Evolutionary conservation across 1,284 basidiomycete genomes (phyloP), one percentile per base, ranked within the genome.

Genomic region (Heterobasidion irregulare): DNA sequence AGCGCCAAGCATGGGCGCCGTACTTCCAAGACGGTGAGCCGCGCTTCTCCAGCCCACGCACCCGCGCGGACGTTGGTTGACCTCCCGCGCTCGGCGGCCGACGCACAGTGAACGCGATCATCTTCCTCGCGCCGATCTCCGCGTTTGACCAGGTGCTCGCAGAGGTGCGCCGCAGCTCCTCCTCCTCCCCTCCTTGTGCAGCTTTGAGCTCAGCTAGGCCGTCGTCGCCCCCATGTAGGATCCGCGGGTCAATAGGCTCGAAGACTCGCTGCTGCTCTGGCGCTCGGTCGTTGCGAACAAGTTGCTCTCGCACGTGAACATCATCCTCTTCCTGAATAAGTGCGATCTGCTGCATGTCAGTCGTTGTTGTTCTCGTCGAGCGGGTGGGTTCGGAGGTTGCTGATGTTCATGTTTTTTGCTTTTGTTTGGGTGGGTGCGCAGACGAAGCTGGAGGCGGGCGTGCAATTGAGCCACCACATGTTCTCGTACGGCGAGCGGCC

Each of bases 51-150:
- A 26, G 13, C 3, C 2, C 3, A 3, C 19, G 26, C 26, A 4
- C 26, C 26, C 26, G 26, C 26, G 26, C 26, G 41, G 16, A 12
- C 41, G 2, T 4, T 44, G 13, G 4, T 13, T 2, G 41, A 44
- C 4, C 16, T 13, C 16, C 6, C 16, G 43, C 12, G 13, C 12
- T 13, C 12, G 16, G 43, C 43, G 43, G 43, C 26, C 26, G 26
- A 5, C 26, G 26, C 53, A 50, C 63, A 89, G 88, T 89, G 38
- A 86, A 89, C 65, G 86, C 86, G 45, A 87, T 92, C 64, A 91
- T 92, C 57, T 92, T 91, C 70, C 77, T 91, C 55, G 88, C 86
- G 44, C 88, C 89, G 32, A 89, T 91, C 57, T 90, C 88, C 47
- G 86, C 84, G 26, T 92, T 91, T 63, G 89, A 91, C 71, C 88